These are phyloP conservation scores for Scedosporium aurantiacum DNA, from an alignment of 2,329 filamentous ascomycete genomes.

Conservation along the genomic window DNA sequence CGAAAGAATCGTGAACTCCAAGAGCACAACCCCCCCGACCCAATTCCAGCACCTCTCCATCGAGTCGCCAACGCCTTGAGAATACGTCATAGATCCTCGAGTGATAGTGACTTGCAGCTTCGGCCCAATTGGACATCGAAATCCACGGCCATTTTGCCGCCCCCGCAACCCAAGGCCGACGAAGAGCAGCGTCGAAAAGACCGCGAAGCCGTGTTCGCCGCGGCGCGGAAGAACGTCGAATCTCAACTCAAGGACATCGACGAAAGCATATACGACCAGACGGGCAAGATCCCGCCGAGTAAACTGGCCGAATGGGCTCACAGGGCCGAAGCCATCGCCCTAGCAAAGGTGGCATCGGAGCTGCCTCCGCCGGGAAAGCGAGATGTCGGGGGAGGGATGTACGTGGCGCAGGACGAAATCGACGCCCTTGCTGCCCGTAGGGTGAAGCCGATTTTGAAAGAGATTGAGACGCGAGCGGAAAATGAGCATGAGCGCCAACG, in stretches of 20 bases:
- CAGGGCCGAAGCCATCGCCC: slow-evolving; percentile 60
- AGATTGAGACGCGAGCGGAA: slow-evolving; percentile 71
- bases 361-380: slow-evolving; percentile 42
- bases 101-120: slow-evolving; percentile 55
- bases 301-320: slow-evolving; percentile 68
- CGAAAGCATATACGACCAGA: slow-evolving; percentile 64
- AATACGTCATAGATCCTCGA: slow-evolving; percentile 53
- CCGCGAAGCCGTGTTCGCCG: slow-evolving; percentile 62
- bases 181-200: slow-evolving; percentile 64
- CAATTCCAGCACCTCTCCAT: slow-evolving; percentile 23
- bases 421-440: slow-evolving; percentile 66
- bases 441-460: slow-evolving; percentile 73
- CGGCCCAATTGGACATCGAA: slow-evolving; percentile 26
- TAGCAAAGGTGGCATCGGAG: slow-evolving; percentile 32
- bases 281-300: slow-evolving; percentile 59
- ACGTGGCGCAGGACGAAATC: slow-evolving; percentile 66
- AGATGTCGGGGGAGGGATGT: slow-evolving; percentile 70
- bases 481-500: slow-evolving; percentile 56
- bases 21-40: slow-evolving; percentile 60
- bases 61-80: slow-evolving; percentile 42
- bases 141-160: slow-evolving; percentile 68
- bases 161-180: slow-evolving; percentile 56
- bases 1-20: slow-evolving; percentile 52
- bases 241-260: slow-evolving; percentile 71
- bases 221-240: slow-evolving; percentile 78